Conservation (phyloP, 805 yeast genomes). For the Saturnispora serradocipensis region DNA sequence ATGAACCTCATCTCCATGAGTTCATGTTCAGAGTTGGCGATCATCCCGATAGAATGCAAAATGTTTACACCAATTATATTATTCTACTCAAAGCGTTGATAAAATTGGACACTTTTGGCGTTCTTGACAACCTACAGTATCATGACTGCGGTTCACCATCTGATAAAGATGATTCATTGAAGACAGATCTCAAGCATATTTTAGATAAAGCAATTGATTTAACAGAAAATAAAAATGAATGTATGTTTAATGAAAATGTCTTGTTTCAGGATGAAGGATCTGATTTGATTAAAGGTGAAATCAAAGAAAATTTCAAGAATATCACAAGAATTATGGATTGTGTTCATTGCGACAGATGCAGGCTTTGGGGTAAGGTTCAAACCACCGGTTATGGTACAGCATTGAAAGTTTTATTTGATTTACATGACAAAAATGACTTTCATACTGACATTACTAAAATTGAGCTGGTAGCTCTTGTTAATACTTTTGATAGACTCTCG, state of each 20-base stretch:
- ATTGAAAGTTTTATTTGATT: constrained; percentile 77
- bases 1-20: constrained; percentile 74
- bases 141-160: constrained; percentile 23
- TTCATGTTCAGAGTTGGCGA: constrained; percentile 88
- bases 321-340: constrained; percentile 95
- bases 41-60: constrained; percentile 80
- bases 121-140: constrained; percentile 22
- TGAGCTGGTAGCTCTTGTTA: constrained; percentile 83
- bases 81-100: constrained; percentile 73
- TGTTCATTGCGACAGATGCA: constrained; percentile 95
- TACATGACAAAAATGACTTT: constrained; percentile 38
- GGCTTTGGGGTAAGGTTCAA: constrained; percentile 97
- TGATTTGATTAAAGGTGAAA: constrained; percentile 69
- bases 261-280: constrained; percentile 38
- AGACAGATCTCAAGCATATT: constrained; percentile 26
- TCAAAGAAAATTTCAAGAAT: constrained; percentile 76
- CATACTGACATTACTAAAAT: constrained; percentile 46
- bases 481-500: constrained; percentile 87
- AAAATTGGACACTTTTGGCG: constrained; percentile 34
- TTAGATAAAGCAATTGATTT: constrained; percentile 22
- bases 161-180: constrained; percentile 20
- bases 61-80: constrained; percentile 88
- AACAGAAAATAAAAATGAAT: constrained; percentile 16
- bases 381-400: constrained; percentile 98
- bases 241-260: constrained; percentile 37